phyloP scores from a whole-genome alignment of 2,329 filamentous ascomycete species.

The Gnomoniopsis smithogilvyi region DNA sequence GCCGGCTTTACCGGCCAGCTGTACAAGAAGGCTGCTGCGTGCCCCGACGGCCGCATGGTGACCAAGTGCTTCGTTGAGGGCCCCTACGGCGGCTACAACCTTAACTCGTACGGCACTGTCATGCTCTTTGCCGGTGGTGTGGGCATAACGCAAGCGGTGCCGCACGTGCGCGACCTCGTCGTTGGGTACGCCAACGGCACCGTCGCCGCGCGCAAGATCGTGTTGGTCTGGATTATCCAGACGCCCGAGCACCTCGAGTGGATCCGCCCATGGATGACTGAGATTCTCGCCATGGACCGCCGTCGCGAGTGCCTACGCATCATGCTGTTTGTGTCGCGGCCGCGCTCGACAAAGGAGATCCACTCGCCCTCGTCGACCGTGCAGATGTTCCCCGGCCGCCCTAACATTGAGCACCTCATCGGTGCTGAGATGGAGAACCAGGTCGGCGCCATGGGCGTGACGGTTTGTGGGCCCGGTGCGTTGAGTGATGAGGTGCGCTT shows the following conservation, averaged over 20 bases:
- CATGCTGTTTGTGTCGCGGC: slow-evolving; percentile 74
- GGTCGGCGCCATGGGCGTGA: slow-evolving; percentile 70
- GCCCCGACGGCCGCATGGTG: slow-evolving; percentile 57
- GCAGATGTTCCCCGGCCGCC: slow-evolving; percentile 79
- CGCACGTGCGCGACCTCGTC: slow-evolving; percentile 71
- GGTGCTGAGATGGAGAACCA: slow-evolving; percentile 72
- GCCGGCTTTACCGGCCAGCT: slow-evolving; percentile 71
- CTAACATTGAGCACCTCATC: slow-evolving; percentile 70
- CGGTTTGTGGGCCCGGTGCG: slow-evolving; percentile 70
- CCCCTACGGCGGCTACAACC: slow-evolving; percentile 70
- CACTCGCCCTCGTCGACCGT: slow-evolving; percentile 74
- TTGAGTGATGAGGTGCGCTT: slow-evolving; percentile 72
- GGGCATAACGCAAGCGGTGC: slow-evolving; percentile 76
- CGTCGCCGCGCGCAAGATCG: slow-evolving; percentile 66
- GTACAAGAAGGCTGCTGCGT: slow-evolving; percentile 63
- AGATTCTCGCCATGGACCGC: slow-evolving; percentile 71
- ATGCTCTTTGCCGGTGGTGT: slow-evolving; percentile 79
- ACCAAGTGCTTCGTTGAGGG: slow-evolving; percentile 71
- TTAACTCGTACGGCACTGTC: slow-evolving; percentile 74
- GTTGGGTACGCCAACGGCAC: slow-evolving; percentile 65
- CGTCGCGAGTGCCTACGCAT: slow-evolving; percentile 72
- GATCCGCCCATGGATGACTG: slow-evolving; percentile 82
- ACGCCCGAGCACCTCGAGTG: slow-evolving; percentile 78
- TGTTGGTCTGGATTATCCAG: slow-evolving; percentile 77
- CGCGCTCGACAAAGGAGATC: slow-evolving; percentile 74